phyloP scores from a whole-genome alignment of 768 basidiomycete genomes.

The Leucocoprinus leucothites region DNA sequence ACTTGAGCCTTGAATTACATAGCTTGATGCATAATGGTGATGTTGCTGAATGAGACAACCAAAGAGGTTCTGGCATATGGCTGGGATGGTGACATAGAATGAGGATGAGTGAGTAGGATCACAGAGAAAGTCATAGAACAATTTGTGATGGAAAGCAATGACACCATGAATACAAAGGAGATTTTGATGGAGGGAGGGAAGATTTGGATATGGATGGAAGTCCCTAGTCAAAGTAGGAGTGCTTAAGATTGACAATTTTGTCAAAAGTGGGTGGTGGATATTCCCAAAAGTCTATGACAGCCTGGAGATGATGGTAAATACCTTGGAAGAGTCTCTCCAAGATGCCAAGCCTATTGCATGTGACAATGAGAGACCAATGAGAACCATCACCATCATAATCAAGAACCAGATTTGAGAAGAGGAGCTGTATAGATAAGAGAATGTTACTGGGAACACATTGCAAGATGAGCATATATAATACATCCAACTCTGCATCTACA shows the following conservation, averaged over 20 bases:
- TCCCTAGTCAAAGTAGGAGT: neutral
- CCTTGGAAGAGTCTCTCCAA: neutral
- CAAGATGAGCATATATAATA: neutral
- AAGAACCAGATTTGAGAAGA: neutral
- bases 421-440: neutral
- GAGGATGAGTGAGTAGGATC: neutral
- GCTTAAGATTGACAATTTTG: neutral
- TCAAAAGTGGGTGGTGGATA: neutral
- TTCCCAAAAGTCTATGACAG: neutral
- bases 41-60: no score
- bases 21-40: neutral
- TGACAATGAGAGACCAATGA: neutral
- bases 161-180: neutral
- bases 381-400: neutral
- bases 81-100: no score
- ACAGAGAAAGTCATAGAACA: no score
- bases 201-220: no score
- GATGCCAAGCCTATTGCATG: neutral
- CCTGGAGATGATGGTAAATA: neutral
- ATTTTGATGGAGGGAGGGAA: neutral
- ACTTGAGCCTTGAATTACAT: neutral
- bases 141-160: no score
- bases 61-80: neutral
- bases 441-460: neutral
- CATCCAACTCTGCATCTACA: slow-evolving; percentile 9